Percentiles rank a stretch among this genome's conserved stretches.
These are phyloP conservation scores for Aspergillus japonicus DNA, from an alignment of 2,329 filamentous ascomycete genomes.

Conservation along the genomic window DNA sequence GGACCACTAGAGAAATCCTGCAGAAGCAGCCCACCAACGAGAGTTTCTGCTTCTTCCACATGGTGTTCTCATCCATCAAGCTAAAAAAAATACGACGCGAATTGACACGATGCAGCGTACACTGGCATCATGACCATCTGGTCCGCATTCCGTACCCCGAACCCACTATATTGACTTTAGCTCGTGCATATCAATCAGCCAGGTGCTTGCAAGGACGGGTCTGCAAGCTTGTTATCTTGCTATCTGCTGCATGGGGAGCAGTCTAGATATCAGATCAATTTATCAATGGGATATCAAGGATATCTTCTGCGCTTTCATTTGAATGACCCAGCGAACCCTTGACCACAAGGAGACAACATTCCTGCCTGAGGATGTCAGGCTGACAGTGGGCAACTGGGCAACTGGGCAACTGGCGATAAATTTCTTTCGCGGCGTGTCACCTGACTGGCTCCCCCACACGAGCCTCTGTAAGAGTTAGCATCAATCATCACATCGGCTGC, in stretches of 20 bases:
- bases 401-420: conserved; percentile 11
- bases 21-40: not conserved
- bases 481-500: conserved; percentile 3
- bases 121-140: too few species aligned
- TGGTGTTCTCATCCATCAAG: not conserved
- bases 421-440: conserved; percentile 26
- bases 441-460: conserved; percentile 25
- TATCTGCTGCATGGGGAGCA: too few species aligned
- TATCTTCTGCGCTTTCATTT: too few species aligned
- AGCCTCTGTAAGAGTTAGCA: not conserved
- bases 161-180: not conserved
- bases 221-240: not conserved
- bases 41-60: not conserved
- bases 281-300: too few species aligned
- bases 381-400: not conserved
- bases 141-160: not conserved
- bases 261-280: too few species aligned
- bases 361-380: not conserved
- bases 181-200: not conserved
- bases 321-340: too few species aligned
- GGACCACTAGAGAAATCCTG: not conserved
- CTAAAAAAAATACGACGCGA: not conserved
- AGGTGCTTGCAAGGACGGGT: not conserved
- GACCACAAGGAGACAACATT: not conserved
- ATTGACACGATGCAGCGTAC: not conserved